Percentiles rank a stretch among this genome's conserved stretches.
These are phyloP conservation scores for Colletotrichum sp. DNA, from an alignment of 2,329 filamentous ascomycete genomes.

Conservation along the genomic window DNA sequence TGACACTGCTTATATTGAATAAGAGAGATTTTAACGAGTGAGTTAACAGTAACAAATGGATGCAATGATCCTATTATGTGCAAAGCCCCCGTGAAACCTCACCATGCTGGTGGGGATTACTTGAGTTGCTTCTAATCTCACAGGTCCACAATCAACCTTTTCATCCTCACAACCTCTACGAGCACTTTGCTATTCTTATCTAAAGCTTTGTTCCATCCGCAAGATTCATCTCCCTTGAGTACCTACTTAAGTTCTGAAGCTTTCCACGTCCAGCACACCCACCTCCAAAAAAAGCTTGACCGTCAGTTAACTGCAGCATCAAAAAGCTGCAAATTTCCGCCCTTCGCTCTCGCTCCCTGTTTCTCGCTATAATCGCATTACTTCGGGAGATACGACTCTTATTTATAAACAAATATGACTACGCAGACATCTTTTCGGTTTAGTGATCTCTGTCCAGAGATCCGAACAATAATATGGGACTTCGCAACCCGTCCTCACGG, in stretches of 20 bases:
- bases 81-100: not conserved
- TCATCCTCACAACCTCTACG: not conserved
- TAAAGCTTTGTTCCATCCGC: not conserved
- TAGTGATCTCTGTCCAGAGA: not conserved
- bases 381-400: not conserved
- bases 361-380: too few species aligned
- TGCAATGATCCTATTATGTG: not conserved
- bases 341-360: too few species aligned
- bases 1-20: too few species aligned
- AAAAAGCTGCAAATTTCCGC: not conserved
- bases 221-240: not conserved
- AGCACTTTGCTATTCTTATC: not conserved
- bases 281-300: not conserved
- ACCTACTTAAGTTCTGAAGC: not conserved
- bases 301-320: not conserved
- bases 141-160: not conserved
- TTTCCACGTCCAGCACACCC: accelerated
- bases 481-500: not conserved
- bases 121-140: not conserved
- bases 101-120: not conserved
- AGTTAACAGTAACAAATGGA: too few species aligned
- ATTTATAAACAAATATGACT: not conserved
- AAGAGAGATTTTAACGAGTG: too few species aligned
- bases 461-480: not conserved
- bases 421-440: not conserved